Percentiles rank a stretch among this genome's conserved stretches.
These are phyloP conservation scores for Kuraishia capsulata DNA, from an alignment of 805 yeast species.

Conservation along the genomic window DNA sequence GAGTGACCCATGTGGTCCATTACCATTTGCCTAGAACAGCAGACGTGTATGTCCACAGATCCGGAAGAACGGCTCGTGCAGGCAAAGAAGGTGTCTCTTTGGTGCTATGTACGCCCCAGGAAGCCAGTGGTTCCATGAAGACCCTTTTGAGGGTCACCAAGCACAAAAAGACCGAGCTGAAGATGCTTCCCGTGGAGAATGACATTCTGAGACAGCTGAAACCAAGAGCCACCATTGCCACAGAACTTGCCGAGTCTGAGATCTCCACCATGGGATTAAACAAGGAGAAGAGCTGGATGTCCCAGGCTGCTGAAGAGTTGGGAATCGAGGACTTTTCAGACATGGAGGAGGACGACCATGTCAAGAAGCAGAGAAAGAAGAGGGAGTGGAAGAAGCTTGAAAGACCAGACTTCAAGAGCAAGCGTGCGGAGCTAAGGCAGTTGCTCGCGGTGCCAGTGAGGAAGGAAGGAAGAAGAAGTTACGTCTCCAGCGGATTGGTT, in stretches of 20 bases:
- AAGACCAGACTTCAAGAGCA: constrained; percentile 35
- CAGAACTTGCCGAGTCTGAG: constrained; percentile 67
- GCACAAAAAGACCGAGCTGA: constrained; percentile 32
- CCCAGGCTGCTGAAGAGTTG: constrained; percentile 86
- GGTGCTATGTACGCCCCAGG: constrained; percentile 88
- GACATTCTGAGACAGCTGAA: constrained; percentile 64
- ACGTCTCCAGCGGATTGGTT: constrained; percentile 69
- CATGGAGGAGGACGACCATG: constrained; percentile 60
- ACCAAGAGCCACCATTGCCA: constrained; percentile 60
- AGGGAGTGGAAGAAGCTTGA: constrained; percentile 43
- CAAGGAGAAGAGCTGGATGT: constrained; percentile 74
- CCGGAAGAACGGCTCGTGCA: constrained; percentile 98
- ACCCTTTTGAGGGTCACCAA: constrained; percentile 39
- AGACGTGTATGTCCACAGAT: constrained; percentile 88
- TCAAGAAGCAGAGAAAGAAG: constrained; percentile 53
- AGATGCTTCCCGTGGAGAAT: constrained; percentile 66
- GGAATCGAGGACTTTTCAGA: constrained; percentile 70
- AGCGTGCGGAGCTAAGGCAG: constrained; percentile 43
- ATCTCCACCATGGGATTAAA: constrained; percentile 41
- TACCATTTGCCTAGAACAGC: constrained; percentile 93
- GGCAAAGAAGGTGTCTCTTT: constrained; percentile 92
- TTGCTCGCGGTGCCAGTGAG: constrained; percentile 47
- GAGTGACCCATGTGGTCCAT: constrained; percentile 89
- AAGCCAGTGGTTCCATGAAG: constrained; percentile 79
- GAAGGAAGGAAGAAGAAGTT: constrained; percentile 57